Percentiles rank a stretch among this genome's conserved stretches.
phyloP scores from a whole-genome alignment of 177 flowering plant species.

The Vitis hybrid region DNA sequence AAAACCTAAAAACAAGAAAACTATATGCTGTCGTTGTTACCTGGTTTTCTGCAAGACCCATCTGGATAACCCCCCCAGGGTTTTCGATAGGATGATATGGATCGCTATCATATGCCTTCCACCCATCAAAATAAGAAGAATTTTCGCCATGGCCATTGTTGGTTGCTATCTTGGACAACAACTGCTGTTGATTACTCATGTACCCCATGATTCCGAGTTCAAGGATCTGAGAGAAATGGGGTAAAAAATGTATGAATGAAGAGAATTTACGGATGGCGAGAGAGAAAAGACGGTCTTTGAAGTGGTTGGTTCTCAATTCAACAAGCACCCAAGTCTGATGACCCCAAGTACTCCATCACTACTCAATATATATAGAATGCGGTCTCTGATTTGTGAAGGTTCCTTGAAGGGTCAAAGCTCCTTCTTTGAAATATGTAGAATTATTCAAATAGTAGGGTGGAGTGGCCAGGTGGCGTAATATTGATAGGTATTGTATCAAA shows the following conservation, averaged over 20 bases:
- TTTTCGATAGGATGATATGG: constrained; percentile 62
- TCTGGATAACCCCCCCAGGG: constrained; percentile 79
- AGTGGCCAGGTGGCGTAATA: too few species aligned
- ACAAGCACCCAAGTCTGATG: too few species aligned
- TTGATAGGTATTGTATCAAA: too few species aligned
- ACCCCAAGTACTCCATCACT: too few species aligned
- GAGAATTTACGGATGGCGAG: background rate
- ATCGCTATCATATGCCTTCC: constrained; percentile 84
- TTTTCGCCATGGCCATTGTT: constrained; percentile 77
- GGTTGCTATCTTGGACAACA: constrained; percentile 70
- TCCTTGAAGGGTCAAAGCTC: too few species aligned
- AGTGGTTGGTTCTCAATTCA: too few species aligned
- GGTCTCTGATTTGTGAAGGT: too few species aligned
- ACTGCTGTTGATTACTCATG: constrained; percentile 10
- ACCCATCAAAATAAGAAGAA: constrained; percentile 82
- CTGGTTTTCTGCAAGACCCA: constrained; percentile 97
- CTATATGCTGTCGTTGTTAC: constrained; percentile 22
- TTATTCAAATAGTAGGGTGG: too few species aligned
- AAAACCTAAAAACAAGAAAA: background rate
- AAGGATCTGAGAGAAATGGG: background rate
- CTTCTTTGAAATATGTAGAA: too few species aligned
- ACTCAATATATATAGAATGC: too few species aligned
- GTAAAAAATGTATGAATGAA: background rate
- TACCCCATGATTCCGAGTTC: constrained; percentile 2
- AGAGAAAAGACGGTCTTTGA: background rate